These are phyloP conservation scores for Zygosaccharomyces pseudobailii DNA, from an alignment of 1,139 yeast genomes.

Conservation along the genomic window DNA sequence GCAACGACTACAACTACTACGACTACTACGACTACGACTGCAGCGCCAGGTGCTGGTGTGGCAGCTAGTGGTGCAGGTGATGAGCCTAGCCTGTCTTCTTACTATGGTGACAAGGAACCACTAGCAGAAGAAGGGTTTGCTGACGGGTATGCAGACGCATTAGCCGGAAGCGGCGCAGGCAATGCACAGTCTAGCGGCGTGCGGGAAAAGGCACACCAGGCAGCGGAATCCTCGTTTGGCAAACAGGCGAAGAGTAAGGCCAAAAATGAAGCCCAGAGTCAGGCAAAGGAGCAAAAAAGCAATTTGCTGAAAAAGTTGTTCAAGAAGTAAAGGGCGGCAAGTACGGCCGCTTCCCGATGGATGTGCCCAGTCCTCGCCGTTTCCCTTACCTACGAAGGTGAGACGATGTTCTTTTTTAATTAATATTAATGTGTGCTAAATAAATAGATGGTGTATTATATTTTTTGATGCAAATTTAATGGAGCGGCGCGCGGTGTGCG, in stretches of 20 bases:
- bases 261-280: conserved; percentile 1
- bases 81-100: neutral
- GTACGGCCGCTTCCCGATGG: neutral
- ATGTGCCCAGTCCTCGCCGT: neutral
- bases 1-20: neutral
- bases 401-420: neutral
- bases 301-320: conserved; percentile 2
- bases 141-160: conserved; percentile 1
- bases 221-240: neutral
- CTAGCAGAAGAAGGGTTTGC: conserved; percentile 1
- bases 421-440: neutral
- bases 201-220: neutral
- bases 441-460: neutral
- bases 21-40: neutral
- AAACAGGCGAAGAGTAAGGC: neutral
- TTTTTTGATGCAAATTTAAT: neutral
- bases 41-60: neutral
- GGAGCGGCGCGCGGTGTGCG: too few species aligned
- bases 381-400: neutral
- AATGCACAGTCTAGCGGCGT: neutral
- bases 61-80: neutral
- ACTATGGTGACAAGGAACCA: neutral
- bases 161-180: neutral
- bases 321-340: neutral
- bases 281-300: conserved; percentile 1